Percentiles rank a stretch among this genome's conserved stretches.
phyloP scores from a whole-genome alignment of 768 basidiomycete species.

The Amanita inopinata region DNA sequence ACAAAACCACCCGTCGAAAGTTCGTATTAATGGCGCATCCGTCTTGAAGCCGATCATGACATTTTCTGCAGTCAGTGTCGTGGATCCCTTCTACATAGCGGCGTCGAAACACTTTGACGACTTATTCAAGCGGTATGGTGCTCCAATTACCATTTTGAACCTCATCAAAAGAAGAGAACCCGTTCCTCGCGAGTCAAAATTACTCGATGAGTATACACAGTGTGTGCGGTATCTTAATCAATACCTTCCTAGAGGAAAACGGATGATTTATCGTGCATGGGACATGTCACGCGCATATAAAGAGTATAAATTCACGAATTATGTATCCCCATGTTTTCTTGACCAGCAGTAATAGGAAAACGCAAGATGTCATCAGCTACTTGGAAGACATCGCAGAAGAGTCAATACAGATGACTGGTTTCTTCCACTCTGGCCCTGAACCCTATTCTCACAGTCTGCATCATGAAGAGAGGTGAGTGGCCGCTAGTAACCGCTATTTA shows the following conservation, averaged over 20 bases:
- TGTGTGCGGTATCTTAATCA: constrained; percentile 93
- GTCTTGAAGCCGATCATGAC: constrained; percentile 7
- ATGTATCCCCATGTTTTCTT: not conserved
- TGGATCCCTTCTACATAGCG: constrained; percentile 91
- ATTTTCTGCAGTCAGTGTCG: constrained; percentile 62
- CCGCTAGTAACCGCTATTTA: not conserved
- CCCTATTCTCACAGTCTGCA: constrained; percentile 65
- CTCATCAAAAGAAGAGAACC: constrained; percentile 83
- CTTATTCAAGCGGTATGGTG: constrained; percentile 81
- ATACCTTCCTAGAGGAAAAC: constrained; percentile 77
- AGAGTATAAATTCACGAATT: constrained; percentile 40
- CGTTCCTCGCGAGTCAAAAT: constrained; percentile 78
- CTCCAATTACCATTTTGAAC: constrained; percentile 85
- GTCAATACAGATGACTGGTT: constrained; percentile 80
- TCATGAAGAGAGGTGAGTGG: constrained; percentile 29
- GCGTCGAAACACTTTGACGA: constrained; percentile 91
- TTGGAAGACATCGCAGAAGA: constrained; percentile 94
- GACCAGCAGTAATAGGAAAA: constrained; percentile 49
- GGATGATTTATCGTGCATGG: constrained; percentile 90
- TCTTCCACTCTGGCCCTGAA: constrained; percentile 92
- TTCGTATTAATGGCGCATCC: constrained; percentile 27
- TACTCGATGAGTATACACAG: constrained; percentile 84
- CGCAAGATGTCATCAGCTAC: constrained; percentile 91
- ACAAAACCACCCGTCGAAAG: constrained; percentile 95
- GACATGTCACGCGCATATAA: constrained; percentile 95